Evolutionary conservation across 495 filamentous ascomycete species (phyloP).

Genomic region (Arthonia radiata): DNA sequence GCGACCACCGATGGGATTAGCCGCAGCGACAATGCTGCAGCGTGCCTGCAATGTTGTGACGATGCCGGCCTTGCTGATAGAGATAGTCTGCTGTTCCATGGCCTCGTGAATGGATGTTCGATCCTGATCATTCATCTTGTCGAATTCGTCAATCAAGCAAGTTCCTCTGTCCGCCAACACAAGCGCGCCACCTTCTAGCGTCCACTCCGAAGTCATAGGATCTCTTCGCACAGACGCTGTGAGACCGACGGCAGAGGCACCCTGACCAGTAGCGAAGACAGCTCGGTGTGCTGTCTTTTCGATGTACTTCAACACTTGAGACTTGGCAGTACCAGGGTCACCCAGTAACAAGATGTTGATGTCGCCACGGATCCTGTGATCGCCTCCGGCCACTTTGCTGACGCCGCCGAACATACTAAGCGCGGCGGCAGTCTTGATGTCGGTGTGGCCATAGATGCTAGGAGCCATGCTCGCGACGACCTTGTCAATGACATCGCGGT

Average conservation of each 20-base stretch:
- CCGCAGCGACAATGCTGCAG: slow-evolving; percentile 89
- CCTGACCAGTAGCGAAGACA: slow-evolving; percentile 95
- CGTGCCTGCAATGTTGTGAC: slow-evolving; percentile 96
- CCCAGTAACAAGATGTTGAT: slow-evolving; percentile 96
- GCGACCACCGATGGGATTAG: slow-evolving; percentile 85
- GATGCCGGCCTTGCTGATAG: slow-evolving; percentile 96
- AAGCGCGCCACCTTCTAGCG: slow-evolving; percentile 84
- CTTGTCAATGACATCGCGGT: slow-evolving; percentile 85
- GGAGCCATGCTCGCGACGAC: slow-evolving; percentile 86
- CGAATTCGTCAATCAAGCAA: slow-evolving; percentile 97
- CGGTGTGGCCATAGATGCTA: slow-evolving; percentile 87
- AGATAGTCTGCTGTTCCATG: slow-evolving; percentile 99
- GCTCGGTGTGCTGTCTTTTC: slow-evolving; percentile 94
- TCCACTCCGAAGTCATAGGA: slow-evolving; percentile 93
- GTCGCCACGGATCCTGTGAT: slow-evolving; percentile 79
- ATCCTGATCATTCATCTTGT: slow-evolving; percentile 99
- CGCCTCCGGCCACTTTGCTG: slow-evolving; percentile 66
- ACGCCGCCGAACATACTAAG: slow-evolving; percentile 91
- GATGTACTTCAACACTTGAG: slow-evolving; percentile 91
- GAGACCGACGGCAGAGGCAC: slow-evolving; percentile 90
- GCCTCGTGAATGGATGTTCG: slow-evolving; percentile 97
- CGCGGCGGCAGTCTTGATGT: slow-evolving; percentile 94
- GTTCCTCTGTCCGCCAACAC: slow-evolving; percentile 89
- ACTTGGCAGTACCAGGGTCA: slow-evolving; percentile 96
- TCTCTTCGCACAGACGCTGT: slow-evolving; percentile 92